phyloP scores from a whole-genome alignment of 345 rosid genomes.

The Clarkia xantiana region DNA sequence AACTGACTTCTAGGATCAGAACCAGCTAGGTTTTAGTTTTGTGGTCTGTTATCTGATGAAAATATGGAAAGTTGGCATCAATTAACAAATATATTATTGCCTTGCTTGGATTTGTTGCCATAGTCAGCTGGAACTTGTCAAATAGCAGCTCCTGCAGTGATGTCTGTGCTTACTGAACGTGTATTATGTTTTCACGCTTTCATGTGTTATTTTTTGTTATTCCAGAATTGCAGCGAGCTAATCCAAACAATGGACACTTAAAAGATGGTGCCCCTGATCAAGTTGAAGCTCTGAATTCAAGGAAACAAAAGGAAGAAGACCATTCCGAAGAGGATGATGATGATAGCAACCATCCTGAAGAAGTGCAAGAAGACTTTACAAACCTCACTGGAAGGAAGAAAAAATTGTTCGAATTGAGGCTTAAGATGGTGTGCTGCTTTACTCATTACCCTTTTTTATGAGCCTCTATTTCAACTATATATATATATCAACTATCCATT shows the following conservation, averaged over 20 bases:
- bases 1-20: too few relatives aligned
- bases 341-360: conserved; percentile 21
- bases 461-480: too few relatives aligned
- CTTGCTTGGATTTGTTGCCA: too few relatives aligned
- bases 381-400: conserved; percentile 82
- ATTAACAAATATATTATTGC: too few relatives aligned
- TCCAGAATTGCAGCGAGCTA: conserved; percentile 28
- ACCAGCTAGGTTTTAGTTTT: too few relatives aligned
- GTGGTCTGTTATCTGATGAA: too few relatives aligned
- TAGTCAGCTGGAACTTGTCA: too few relatives aligned
- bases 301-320: conserved; percentile 23
- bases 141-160: too few relatives aligned
- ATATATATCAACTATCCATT: background rate
- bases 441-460: background rate
- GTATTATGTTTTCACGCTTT: background rate
- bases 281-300: conserved; percentile 20
- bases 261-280: conserved; percentile 11
- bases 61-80: too few relatives aligned
- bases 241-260: conserved; percentile 12
- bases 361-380: conserved; percentile 40
- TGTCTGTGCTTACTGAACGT: background rate
- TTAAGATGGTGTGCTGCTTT: conserved; percentile 54
- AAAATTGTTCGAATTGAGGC: conserved; percentile 60
- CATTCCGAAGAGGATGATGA: conserved; percentile 32
- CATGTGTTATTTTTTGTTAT: background rate